Conservation (phyloP, 192 early-diverging fungal species). For the Coemansia sp. region DNA sequence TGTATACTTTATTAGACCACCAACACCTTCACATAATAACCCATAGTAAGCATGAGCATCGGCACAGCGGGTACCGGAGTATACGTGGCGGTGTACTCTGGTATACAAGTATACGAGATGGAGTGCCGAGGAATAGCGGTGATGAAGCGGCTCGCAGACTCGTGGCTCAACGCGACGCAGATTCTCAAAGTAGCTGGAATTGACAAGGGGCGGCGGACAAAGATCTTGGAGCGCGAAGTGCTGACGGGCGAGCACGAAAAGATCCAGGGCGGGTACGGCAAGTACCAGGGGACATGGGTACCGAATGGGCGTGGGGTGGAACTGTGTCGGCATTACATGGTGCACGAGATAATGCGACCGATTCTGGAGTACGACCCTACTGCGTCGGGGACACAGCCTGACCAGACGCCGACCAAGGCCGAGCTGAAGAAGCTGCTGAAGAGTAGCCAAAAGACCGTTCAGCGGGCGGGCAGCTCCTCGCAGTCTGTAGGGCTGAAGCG, state of each 20-base stretch:
- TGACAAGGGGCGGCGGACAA: constrained; percentile 89
- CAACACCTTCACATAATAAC: neutral
- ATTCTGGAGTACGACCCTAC: constrained; percentile 81
- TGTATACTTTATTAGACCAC: neutral
- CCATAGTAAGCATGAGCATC: constrained; percentile 23
- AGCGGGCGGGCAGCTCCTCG: constrained; percentile 3
- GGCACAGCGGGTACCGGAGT: constrained; percentile 46
- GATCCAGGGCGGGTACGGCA: constrained; percentile 98
- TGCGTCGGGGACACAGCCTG: constrained; percentile 53
- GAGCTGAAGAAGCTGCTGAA: constrained; percentile 42
- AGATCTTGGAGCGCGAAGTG: constrained; percentile 93
- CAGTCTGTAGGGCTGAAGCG: constrained; percentile 13
- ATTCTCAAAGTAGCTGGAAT: constrained; percentile 97
- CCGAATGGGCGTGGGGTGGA: constrained; percentile 84
- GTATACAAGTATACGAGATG: constrained; percentile 96
- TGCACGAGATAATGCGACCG: constrained; percentile 73
- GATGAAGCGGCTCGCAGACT: constrained; percentile 82
- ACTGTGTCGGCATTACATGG: constrained; percentile 81
- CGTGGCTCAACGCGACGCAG: constrained; percentile 96
- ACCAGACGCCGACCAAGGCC: constrained; percentile 64
- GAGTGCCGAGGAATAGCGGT: constrained; percentile 77
- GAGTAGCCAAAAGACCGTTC: constrained; percentile 26
- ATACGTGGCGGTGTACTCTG: constrained; percentile 91
- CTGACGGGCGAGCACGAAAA: constrained; percentile 90
- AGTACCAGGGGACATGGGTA: constrained; percentile 96